A percentile compares a stretch with the other conserved stretches of the same genome.
These are phyloP conservation scores for Chloris gayana DNA, from an alignment of 176 grass and related monocot species.

Conservation along the genomic window DNA sequence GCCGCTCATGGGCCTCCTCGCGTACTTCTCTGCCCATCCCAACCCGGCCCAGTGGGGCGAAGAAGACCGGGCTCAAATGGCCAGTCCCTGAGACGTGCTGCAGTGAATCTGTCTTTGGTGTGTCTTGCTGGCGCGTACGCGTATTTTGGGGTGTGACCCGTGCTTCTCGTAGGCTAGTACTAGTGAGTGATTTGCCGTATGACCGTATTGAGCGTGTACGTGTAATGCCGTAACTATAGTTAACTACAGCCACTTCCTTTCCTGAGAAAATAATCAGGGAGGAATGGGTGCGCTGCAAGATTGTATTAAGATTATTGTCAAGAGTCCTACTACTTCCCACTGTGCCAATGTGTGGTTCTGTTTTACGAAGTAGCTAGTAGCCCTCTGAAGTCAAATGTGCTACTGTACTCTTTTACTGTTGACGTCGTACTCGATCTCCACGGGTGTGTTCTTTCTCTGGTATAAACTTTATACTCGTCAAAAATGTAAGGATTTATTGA, in stretches of 20 bases:
- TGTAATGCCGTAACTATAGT: slow-evolving; percentile 2
- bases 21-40: slow-evolving; percentile 75
- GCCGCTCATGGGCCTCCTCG: slow-evolving; percentile 73
- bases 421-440: too few species aligned
- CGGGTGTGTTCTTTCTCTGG: too few species aligned
- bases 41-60: slow-evolving; percentile 33
- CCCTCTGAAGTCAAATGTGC: neutral
- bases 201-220: neutral
- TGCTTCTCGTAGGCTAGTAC: neutral
- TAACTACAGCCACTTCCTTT: slow-evolving; percentile 8
- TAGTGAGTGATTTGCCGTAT: neutral
- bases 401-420: neutral
- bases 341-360: neutral
- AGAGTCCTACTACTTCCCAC: neutral
- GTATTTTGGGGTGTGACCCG: neutral
- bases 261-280: slow-evolving; percentile 30
- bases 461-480: too few species aligned
- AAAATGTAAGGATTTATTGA: too few species aligned
- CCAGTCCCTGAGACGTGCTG: neutral
- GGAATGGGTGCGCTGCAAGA: slow-evolving; percentile 1
- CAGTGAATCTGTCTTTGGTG: too few species aligned
- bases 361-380: neutral
- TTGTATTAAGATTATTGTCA: neutral
- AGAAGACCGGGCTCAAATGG: neutral
- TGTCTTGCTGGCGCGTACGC: neutral